These are phyloP conservation scores for Diplodia seriata DNA, from an alignment of 2,329 filamentous ascomycete species.

Conservation along the genomic window DNA sequence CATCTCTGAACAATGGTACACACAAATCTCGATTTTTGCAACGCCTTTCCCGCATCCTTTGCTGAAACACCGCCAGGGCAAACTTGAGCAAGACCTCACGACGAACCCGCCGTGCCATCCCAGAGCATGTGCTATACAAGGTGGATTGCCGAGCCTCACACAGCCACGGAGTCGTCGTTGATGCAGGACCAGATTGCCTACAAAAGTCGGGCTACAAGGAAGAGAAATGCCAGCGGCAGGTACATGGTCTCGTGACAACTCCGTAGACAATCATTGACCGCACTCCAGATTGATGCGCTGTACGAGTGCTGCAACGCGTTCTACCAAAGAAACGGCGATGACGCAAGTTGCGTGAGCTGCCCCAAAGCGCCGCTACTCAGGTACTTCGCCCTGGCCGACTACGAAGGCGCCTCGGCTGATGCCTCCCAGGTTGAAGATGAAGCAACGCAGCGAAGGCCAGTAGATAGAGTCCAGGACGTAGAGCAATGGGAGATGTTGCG, in stretches of 20 bases:
- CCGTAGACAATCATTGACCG: constrained; percentile 5
- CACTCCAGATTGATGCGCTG: constrained; percentile 74
- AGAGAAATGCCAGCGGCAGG: constrained; percentile 73
- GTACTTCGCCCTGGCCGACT: constrained; percentile 37
- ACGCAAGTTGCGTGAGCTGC: constrained; percentile 80
- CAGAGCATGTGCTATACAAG: constrained; percentile 89
- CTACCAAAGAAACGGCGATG: constrained; percentile 79
- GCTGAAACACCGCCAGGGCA: constrained; percentile 41
- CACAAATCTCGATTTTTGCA: constrained; percentile 21
- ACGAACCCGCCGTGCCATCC: constrained; percentile 84
- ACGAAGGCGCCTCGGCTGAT: constrained; percentile 33
- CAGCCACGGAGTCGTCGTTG: constrained; percentile 24
- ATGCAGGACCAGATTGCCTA: constrained; percentile 71
- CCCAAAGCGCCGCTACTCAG: constrained; percentile 80
- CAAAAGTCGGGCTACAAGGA: constrained; percentile 85
- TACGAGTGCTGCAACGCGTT: constrained; percentile 95
- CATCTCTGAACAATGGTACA: not conserved
- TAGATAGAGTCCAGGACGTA: constrained; percentile 19
- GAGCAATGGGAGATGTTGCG: constrained; percentile 48
- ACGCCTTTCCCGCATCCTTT: constrained; percentile 1
- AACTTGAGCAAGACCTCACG: constrained; percentile 72
- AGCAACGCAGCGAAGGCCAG: constrained; percentile 67
- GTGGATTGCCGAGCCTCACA: constrained; percentile 55
- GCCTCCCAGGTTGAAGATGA: constrained; percentile 71
- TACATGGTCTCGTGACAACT: constrained; percentile 36